Conservation (phyloP, 2,329 filamentous ascomycete species). For the Pyrenophora tritici-repentis region DNA sequence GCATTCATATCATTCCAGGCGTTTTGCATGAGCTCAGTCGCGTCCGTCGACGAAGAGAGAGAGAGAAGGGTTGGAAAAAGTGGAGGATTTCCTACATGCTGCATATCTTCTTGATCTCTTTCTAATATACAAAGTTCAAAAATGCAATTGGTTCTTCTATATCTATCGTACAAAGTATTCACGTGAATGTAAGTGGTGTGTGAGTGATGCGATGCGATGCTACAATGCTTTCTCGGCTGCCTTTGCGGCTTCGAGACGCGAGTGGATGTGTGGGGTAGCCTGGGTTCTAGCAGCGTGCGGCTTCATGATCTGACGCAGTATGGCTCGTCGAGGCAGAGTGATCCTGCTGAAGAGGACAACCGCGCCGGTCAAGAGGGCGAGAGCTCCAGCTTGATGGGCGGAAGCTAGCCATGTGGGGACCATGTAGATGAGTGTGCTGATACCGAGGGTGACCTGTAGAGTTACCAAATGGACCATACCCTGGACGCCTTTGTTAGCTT, state of each 20-base stretch:
- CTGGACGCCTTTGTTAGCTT: constrained; percentile 72
- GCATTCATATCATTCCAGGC: no score
- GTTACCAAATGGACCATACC: constrained; percentile 83
- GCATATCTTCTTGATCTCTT: no score
- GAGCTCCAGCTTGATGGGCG: constrained; percentile 86
- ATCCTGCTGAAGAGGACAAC: constrained; percentile 72
- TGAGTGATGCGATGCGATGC: no score
- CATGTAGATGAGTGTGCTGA: constrained; percentile 89
- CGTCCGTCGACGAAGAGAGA: no score
- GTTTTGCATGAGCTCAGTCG: no score
- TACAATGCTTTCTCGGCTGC: constrained; percentile 22
- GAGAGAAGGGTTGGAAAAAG: no score
- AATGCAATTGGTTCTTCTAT: no score
- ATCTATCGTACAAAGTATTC: no score
- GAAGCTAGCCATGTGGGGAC: constrained; percentile 88
- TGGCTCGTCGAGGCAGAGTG: constrained; percentile 39
- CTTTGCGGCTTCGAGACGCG: constrained; percentile 28
- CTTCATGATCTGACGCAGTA: constrained; percentile 39
- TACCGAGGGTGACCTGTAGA: constrained; percentile 83
- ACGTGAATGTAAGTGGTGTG: no score
- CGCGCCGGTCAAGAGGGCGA: constrained; percentile 82
- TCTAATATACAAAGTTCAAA: no score
- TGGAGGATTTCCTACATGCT: no score
- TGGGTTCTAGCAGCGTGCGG: constrained; percentile 20
- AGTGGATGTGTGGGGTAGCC: constrained; percentile 25